Evolutionary conservation across 805 yeast genomes (phyloP).

Genomic region (Sugiyamaella qingdaonensis): DNA sequence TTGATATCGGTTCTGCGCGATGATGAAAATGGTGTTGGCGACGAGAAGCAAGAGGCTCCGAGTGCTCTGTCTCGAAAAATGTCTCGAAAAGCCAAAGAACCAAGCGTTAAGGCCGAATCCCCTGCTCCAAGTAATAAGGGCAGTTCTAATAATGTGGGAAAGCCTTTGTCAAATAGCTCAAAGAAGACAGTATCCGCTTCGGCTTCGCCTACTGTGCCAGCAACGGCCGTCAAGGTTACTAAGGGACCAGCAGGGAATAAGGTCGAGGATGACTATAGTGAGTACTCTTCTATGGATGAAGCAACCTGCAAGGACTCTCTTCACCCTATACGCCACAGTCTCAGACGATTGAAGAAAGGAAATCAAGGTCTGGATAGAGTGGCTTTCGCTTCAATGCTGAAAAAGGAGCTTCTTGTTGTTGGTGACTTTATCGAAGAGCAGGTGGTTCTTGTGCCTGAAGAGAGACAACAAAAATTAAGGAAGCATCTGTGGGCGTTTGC

Average conservation of each 20-base stretch:
- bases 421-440: conserved; percentile 63
- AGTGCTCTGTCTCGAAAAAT: background rate
- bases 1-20: conserved; percentile 67
- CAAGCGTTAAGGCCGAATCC: background rate
- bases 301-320: conserved; percentile 55
- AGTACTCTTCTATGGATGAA: conserved; percentile 78
- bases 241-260: background rate
- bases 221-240: background rate
- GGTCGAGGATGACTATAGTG: conserved; percentile 38
- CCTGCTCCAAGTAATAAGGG: background rate
- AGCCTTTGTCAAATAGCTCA: background rate
- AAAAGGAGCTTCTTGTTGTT: conserved; percentile 61
- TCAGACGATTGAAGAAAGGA: conserved; percentile 65
- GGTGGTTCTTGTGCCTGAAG: conserved; percentile 25
- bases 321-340: conserved; percentile 63
- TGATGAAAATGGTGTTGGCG: conserved; percentile 28
- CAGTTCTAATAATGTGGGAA: background rate
- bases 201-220: background rate
- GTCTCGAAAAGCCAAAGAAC: conserved; percentile 1
- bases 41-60: background rate
- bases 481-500: conserved; percentile 84
- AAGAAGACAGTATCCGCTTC: background rate
- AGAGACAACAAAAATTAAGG: conserved; percentile 30
- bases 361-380: conserved; percentile 66
- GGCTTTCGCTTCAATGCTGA: conserved; percentile 71